Evolutionary conservation across 2,329 filamentous ascomycete genomes (phyloP).

Genomic region (Colletotrichum australisinense): DNA sequence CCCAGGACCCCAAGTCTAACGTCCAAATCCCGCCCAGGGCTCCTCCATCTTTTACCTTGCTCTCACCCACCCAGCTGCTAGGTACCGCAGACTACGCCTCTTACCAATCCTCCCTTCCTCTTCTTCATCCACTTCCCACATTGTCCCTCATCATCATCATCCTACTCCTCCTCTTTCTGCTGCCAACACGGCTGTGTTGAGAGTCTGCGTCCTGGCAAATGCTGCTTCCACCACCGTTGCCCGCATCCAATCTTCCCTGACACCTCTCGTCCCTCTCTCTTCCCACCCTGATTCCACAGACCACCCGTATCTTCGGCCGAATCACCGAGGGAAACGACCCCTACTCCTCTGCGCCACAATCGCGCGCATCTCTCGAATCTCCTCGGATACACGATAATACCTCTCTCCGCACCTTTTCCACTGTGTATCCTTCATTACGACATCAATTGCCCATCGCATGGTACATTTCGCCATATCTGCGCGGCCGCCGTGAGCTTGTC

Average conservation of each 20-base stretch:
- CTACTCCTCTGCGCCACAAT: slow-evolving; percentile 28
- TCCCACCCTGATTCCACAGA: slow-evolving; percentile 26
- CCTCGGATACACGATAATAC: slow-evolving; percentile 12
- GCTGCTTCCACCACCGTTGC: slow-evolving; percentile 25
- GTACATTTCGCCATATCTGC: slow-evolving; percentile 9
- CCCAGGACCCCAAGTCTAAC: slow-evolving; percentile 38
- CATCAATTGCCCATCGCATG: slow-evolving; percentile 34
- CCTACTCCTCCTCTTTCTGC: background rate
- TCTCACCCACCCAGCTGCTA: background rate
- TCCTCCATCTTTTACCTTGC: background rate
- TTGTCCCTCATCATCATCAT: background rate
- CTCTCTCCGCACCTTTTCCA: slow-evolving; percentile 9
- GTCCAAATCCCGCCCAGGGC: slow-evolving; percentile 16
- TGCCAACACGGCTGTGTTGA: slow-evolving; percentile 26
- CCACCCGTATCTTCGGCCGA: slow-evolving; percentile 31
- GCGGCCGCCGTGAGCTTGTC: slow-evolving; percentile 45
- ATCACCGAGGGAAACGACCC: slow-evolving; percentile 29
- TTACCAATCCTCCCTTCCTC: slow-evolving; percentile 28
- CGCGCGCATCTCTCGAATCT: slow-evolving; percentile 23
- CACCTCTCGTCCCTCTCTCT: slow-evolving; percentile 4
- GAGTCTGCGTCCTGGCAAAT: slow-evolving; percentile 28
- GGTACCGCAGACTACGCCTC: slow-evolving; percentile 8
- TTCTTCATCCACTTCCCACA: background rate
- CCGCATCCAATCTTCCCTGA: slow-evolving; percentile 29
- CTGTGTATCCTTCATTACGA: background rate